These are phyloP conservation scores for Candida tallmaniae DNA, from an alignment of 805 yeast species.

Conservation along the genomic window DNA sequence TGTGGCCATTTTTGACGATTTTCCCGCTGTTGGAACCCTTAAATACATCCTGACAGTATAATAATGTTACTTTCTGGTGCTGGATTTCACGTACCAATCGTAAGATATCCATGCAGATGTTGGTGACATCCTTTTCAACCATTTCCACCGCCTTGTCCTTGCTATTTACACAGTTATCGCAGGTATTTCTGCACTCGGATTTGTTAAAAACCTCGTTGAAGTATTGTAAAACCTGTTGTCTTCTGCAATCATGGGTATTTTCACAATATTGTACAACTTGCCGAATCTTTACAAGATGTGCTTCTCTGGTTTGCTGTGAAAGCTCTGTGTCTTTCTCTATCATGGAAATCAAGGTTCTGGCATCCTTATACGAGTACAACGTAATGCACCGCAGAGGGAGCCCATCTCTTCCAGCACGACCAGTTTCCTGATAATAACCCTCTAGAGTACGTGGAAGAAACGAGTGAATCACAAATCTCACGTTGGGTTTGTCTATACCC, in stretches of 20 bases:
- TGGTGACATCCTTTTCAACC: constrained; percentile 65
- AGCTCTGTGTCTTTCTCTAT: constrained; percentile 73
- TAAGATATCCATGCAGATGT: constrained; percentile 54
- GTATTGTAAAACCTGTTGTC: constrained; percentile 83
- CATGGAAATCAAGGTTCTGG: constrained; percentile 67
- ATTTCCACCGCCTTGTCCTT: constrained; percentile 22
- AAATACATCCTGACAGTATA: constrained; percentile 79
- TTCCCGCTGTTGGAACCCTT: constrained; percentile 67
- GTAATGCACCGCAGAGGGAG: constrained; percentile 73
- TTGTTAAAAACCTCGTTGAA: constrained; percentile 81
- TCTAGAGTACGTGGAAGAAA: constrained; percentile 87
- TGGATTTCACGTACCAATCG: constrained; percentile 54
- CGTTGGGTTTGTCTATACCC: constrained; percentile 98
- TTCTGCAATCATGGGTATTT: constrained; percentile 82
- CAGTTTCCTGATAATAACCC: constrained; percentile 97
- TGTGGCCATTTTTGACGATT: constrained; percentile 60
- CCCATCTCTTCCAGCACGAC: constrained; percentile 98
- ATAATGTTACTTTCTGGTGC: constrained; percentile 60
- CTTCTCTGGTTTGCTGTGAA: constrained; percentile 60
- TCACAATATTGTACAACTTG: constrained; percentile 92
- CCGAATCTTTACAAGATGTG: constrained; percentile 69
- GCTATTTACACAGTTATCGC: constrained; percentile 75
- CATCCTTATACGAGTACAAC: constrained; percentile 79
- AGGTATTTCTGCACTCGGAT: constrained; percentile 58
- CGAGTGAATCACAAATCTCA: constrained; percentile 83